Evolutionary conservation across 768 basidiomycete species (phyloP), one percentile per base, ranked within the genome.

Genomic region (Phylloporus sp.): DNA sequence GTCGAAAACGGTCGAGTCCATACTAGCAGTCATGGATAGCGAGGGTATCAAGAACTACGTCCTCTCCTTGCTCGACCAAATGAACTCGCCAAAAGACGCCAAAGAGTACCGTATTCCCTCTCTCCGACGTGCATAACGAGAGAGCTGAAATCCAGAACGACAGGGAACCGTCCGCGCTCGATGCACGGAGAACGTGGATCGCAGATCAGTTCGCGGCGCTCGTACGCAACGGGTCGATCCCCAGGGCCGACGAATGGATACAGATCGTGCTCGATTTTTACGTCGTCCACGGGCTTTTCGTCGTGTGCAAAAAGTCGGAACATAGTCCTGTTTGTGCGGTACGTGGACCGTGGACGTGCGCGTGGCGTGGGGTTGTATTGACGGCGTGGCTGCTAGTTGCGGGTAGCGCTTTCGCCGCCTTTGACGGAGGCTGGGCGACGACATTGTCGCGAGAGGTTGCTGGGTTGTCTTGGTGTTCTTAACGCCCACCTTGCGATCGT

Each of bases 1-100:
- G 65, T 94, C 94, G 9, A 96, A 93, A 68, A 95, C 90, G 1
- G 78, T 97, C 28, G 92, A 95, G 68, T 77, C 79, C 1, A 82
- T 97, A 46, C 70, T 97, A 45, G 74, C 80, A 4, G 79, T 78
- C 28, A 82, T 93, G 77, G 80, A 85, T 54, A 65, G 69, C 1
- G 72, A 80, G 2, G 92, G 90, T 9, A 86, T 96, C 52, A 76
- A 78, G 54, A 77, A 69, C 31, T 97, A 94, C 66, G 79, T 93
- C 36, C 65, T 74, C 28, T 82, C 87, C 66, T 69, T 97, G 20
- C 70, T 89, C 29, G 69, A 70, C 14, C 78, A 87, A 50, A 69
- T 83, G 38, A 76, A 84, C 56, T 74, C 79, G 10, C 59, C 62
- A 18, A 65, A 69, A n/a, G 68, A 60, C 23, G 47, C 63, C 13